These are phyloP conservation scores for Obelidium mucronatum DNA, from an alignment of 192 early-diverging fungal genomes.

Conservation along the genomic window DNA sequence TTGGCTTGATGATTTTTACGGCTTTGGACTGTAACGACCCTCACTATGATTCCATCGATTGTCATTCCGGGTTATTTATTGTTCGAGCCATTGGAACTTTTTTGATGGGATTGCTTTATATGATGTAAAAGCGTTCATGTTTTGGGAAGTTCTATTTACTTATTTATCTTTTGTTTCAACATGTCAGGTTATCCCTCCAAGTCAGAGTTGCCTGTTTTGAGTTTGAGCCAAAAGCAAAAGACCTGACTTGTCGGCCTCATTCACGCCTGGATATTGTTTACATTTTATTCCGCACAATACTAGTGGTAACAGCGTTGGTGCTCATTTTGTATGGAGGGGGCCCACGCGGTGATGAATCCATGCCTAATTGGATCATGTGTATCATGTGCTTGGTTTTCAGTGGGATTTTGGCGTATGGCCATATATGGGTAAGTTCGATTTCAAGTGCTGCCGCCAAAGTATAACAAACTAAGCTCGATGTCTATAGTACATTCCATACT, in stretches of 20 bases:
- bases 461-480: too few species aligned
- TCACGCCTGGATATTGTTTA: constrained; percentile 44
- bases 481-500: constrained; percentile 48
- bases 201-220: constrained; percentile 54
- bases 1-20: constrained; percentile 1
- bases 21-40: not conserved
- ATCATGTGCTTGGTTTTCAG: not conserved
- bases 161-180: not conserved
- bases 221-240: constrained; percentile 45
- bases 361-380: constrained; percentile 8
- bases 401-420: not conserved
- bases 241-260: constrained; percentile 40
- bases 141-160: too few species aligned
- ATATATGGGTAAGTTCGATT: not conserved
- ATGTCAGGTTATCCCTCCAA: constrained; percentile 26
- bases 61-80: not conserved
- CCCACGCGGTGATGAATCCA: not conserved
- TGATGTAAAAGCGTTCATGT: constrained; percentile 1
- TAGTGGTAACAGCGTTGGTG: constrained; percentile 31
- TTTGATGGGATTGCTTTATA: not conserved
- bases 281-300: constrained; percentile 35
- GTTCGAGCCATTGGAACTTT: not conserved
- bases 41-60: not conserved
- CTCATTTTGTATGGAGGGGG: constrained; percentile 22
- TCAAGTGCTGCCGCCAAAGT: too few species aligned